A percentile compares a stretch with the other conserved stretches of the same genome.
Evolutionary conservation across 495 filamentous ascomycete genomes (phyloP).

Genomic region (Xylaria nigripes): DNA sequence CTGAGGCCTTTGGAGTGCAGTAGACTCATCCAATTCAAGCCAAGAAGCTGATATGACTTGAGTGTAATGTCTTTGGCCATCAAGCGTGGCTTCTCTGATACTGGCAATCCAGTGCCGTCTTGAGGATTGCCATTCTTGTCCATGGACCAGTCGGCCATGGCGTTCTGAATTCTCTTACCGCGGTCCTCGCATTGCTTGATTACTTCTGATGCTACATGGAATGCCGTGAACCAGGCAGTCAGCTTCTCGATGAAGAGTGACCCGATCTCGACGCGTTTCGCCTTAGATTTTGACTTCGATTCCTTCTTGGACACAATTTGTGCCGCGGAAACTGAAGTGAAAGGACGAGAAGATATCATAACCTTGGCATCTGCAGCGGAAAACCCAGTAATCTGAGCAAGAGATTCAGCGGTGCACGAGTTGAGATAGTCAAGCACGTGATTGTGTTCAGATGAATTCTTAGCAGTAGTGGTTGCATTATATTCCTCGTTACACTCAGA

Average conservation of each 20-base stretch:
- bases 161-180: slow-evolving; percentile 11
- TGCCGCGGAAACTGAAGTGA: slow-evolving; percentile 52
- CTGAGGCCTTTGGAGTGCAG: slow-evolving; percentile 69
- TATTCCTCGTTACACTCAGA: slow-evolving; percentile 31
- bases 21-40: slow-evolving; percentile 85
- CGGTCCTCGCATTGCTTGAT: slow-evolving; percentile 25
- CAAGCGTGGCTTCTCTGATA: slow-evolving; percentile 60
- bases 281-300: slow-evolving; percentile 29
- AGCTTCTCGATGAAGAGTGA: slow-evolving; percentile 31
- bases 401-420: slow-evolving; percentile 57
- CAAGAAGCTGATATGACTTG: slow-evolving; percentile 90
- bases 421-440: slow-evolving; percentile 77
- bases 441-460: background rate
- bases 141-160: slow-evolving; percentile 18
- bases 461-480: slow-evolving; percentile 47
- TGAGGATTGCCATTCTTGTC: slow-evolving; percentile 19
- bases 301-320: slow-evolving; percentile 46
- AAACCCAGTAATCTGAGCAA: slow-evolving; percentile 68
- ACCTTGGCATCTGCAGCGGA: slow-evolving; percentile 56
- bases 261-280: slow-evolving; percentile 28
- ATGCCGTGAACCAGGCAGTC: slow-evolving; percentile 21
- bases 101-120: slow-evolving; percentile 18
- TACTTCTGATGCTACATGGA: slow-evolving; percentile 18
- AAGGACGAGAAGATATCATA: slow-evolving; percentile 64
- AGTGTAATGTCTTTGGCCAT: slow-evolving; percentile 64